Percentiles rank a stretch among this genome's conserved stretches.
Evolutionary conservation across 78 protist species (phyloP).

Genomic region (Tieghemostelium lacteum): DNA sequence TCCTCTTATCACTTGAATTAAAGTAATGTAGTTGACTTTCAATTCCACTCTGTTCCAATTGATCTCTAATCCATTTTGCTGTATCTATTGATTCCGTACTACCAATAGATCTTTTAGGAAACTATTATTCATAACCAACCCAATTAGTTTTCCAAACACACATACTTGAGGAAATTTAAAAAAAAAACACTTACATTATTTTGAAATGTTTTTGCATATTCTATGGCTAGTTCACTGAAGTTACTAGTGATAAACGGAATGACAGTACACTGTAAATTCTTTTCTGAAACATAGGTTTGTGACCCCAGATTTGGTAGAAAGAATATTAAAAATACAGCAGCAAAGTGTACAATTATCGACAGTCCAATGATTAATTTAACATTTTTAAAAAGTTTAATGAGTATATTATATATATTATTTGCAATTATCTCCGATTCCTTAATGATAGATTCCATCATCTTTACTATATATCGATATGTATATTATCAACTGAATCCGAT

Average conservation of each 20-base stretch:
- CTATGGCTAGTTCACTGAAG: conserved; percentile 12
- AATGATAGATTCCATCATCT: not conserved
- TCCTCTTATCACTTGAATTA: conserved; percentile 17
- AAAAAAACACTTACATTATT: not conserved
- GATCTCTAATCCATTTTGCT: conserved; percentile 47
- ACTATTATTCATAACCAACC: not conserved
- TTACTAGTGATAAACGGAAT: conserved; percentile 38
- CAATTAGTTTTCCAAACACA: too few relatives aligned
- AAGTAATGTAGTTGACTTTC: conserved; percentile 48
- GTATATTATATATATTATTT: not conserved
- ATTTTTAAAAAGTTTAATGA: conserved; percentile 27
- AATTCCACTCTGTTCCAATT: conserved; percentile 10
- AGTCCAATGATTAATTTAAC: not conserved
- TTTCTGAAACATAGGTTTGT: conserved; percentile 66
- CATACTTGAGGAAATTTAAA: too few relatives aligned
- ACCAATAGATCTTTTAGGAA: conserved; percentile 50
- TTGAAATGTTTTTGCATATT: conserved; percentile 18
- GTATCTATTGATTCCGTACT: conserved; percentile 11
- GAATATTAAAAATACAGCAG: conserved; percentile 18
- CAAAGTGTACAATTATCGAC: conserved; percentile 45
- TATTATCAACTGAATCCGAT: not conserved
- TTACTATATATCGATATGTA: not conserved
- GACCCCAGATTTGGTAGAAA: conserved; percentile 35
- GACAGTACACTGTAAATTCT: conserved; percentile 72
- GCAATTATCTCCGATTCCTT: conserved; percentile 8